Evolutionary conservation across 345 rosid genomes (phyloP), one percentile per base, ranked within the genome.

Genomic region (Eucalyptus curtisii): DNA sequence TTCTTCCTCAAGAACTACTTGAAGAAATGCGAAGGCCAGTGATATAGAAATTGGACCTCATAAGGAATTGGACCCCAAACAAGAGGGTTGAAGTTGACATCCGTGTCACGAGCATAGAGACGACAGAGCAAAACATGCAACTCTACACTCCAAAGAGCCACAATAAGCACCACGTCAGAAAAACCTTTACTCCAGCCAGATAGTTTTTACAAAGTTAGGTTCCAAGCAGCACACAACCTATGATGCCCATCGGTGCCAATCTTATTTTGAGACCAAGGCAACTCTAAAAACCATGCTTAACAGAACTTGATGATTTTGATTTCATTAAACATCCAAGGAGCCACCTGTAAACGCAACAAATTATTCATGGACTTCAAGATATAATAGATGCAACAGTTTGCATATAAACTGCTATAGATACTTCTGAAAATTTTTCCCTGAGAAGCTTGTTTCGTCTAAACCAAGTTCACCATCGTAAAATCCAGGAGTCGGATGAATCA

Each of bases 401-500:
- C 61, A 55, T 55, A 55, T 55, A 55, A 55, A 55, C 61, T 55
- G 61, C 61, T 0, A 55, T 24, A 55, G 61, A 55, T 0, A 55
- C 61, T 9, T 55, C 27, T 24, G 61, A 55, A 55, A 55, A 22
- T 22, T 0, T 22, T 55, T 55, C 61, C 61, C 61, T 0, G 27
- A 55, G 61, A 0, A 55, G 61, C 61, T 55, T 52, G 55, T 7
- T 52, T 0, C 55, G 0, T 52, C 61, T 52, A 52, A 52, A 52
- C 55, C 55, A 0, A 52, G 0, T 52, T 52, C 55, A 52, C 24
- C 0, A 52, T 52, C 0, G 24, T 0, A 1, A 52, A 52, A 0
- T 19, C 55, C 10, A 30, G 14, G 68, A 59, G 14, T 64, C 3
- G 0, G 37, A 55, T 64, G 76, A 64, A 64, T 13, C 16, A 31